A percentile compares a stretch with the other conserved stretches of the same genome.
These are phyloP conservation scores for Sclerotinia spermophila DNA, from an alignment of 2,329 filamentous ascomycete genomes.

Conservation along the genomic window DNA sequence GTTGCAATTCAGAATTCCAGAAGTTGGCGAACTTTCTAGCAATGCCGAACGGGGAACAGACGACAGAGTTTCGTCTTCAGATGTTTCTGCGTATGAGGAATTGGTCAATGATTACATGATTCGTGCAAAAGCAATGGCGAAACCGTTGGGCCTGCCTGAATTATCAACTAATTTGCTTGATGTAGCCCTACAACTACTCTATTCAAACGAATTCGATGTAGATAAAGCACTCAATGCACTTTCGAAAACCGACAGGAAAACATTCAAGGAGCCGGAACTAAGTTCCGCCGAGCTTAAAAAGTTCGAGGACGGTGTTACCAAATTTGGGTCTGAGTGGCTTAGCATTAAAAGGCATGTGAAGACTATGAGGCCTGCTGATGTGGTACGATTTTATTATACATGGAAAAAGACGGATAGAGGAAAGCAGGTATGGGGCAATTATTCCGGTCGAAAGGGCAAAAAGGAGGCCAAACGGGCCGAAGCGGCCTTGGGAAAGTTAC, in stretches of 20 bases:
- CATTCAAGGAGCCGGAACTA: constrained; percentile 81
- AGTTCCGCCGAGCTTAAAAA: constrained; percentile 76
- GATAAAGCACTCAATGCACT: constrained; percentile 69
- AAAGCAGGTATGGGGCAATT: constrained; percentile 84
- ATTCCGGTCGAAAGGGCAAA: constrained; percentile 81
- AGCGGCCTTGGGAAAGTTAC: constrained; percentile 68
- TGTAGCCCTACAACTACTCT: constrained; percentile 72
- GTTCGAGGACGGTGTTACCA: constrained; percentile 87
- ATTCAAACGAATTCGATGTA: constrained; percentile 66
- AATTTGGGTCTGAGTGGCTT: constrained; percentile 87
- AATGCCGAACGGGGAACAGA: constrained; percentile 40
- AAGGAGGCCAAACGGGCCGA: constrained; percentile 77
- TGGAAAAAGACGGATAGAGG: constrained; percentile 95
- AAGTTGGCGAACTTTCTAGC: constrained; percentile 43
- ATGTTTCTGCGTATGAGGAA: constrained; percentile 39
- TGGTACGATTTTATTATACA: constrained; percentile 92
- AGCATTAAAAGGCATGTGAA: constrained; percentile 82
- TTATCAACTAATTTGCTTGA: constrained; percentile 85
- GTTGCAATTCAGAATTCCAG: constrained; percentile 74
- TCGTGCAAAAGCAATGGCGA: constrained; percentile 50
- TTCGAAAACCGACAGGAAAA: constrained; percentile 61
- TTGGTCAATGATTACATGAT: constrained; percentile 74
- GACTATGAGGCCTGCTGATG: constrained; percentile 70
- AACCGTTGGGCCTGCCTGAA: constrained; percentile 64
- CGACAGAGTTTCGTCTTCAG: constrained; percentile 33